These are phyloP conservation scores for Hericium alpestre DNA, from an alignment of 768 basidiomycete species.

Conservation along the genomic window DNA sequence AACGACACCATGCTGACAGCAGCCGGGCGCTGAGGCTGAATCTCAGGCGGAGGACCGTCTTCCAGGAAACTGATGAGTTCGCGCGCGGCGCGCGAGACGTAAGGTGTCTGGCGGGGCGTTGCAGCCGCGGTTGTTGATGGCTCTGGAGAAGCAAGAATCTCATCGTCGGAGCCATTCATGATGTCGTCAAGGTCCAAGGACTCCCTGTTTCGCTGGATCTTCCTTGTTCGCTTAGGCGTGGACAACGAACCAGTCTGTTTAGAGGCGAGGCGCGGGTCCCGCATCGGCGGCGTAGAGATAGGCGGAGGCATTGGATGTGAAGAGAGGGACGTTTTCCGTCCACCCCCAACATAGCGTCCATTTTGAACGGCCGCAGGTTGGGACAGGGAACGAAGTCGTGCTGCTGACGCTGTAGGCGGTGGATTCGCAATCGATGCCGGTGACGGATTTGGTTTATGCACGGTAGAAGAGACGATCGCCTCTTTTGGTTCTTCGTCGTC, in stretches of 20 bases:
- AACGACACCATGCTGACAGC: conserved; percentile 8
- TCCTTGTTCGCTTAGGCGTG: conserved; percentile 41
- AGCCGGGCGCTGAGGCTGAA: conserved; percentile 9
- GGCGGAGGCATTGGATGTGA: conserved; percentile 4
- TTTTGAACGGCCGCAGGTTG: conserved; percentile 12
- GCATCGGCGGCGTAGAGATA: not conserved
- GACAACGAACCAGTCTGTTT: not conserved
- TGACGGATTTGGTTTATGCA: conserved; percentile 7
- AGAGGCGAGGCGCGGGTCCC: not conserved
- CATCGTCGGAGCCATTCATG: conserved; percentile 61
- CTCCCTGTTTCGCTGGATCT: conserved; percentile 46
- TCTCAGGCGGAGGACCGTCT: conserved; percentile 42
- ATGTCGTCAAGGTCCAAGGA: conserved; percentile 68
- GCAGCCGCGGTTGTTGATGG: not conserved
- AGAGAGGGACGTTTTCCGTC: conserved; percentile 3
- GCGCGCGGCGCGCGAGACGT: conserved; percentile 33
- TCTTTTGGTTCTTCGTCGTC: conserved; percentile 39
- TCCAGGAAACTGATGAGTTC: conserved; percentile 50
- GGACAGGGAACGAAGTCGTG: conserved; percentile 16
- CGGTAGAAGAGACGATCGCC: not conserved
- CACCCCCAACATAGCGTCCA: not conserved
- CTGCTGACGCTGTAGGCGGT: not conserved
- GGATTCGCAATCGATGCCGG: not conserved
- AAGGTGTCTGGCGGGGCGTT: conserved; percentile 1
- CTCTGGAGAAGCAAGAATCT: conserved; percentile 16